phyloP scores from a whole-genome alignment of 2,329 filamentous ascomycete genomes.

The Herpotrichia juniperi region DNA sequence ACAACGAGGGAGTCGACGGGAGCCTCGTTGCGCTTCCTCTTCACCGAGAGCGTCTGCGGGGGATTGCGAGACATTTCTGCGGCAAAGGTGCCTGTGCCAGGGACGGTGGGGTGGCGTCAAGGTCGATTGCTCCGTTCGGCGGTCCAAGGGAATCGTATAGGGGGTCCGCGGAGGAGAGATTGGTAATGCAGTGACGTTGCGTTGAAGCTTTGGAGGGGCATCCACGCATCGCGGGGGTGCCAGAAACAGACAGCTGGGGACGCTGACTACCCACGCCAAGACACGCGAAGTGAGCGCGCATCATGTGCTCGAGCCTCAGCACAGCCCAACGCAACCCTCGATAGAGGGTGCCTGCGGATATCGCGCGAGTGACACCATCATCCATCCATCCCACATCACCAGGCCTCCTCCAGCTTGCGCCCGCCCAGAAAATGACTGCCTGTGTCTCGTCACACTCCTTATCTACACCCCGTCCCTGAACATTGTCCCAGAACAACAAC shows the following conservation, averaged over 20 bases:
- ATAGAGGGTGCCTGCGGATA: too few relatives aligned
- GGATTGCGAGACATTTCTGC: slow-evolving; percentile 25
- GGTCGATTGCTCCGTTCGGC: not conserved
- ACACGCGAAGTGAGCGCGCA: slow-evolving; percentile 3
- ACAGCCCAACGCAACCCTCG: too few relatives aligned
- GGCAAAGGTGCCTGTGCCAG: not conserved
- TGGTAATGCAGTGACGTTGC: not conserved
- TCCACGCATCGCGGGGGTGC: slow-evolving; percentile 10
- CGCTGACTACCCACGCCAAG: slow-evolving; percentile 2
- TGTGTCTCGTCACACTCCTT: slow-evolving; percentile 6
- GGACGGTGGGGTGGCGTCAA: not conserved
- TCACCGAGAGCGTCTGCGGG: slow-evolving; percentile 49
- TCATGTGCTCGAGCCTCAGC: too few relatives aligned
- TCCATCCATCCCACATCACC: slow-evolving; percentile 5
- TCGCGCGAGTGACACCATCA: slow-evolving; percentile 3
- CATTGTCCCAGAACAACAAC: not conserved
- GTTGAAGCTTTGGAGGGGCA: slow-evolving; percentile 17
- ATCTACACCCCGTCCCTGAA: slow-evolving; percentile 15
- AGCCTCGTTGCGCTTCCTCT: slow-evolving; percentile 62
- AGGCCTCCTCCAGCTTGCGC: not conserved
- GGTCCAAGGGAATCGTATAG: not conserved
- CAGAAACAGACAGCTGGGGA: not conserved
- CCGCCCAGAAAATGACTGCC: slow-evolving; percentile 27
- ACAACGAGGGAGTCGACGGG: slow-evolving; percentile 58
- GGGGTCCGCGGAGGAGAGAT: not conserved